Percentiles rank a stretch among this genome's conserved stretches.
phyloP scores from a whole-genome alignment of 495 filamentous ascomycete species.

The Lasiosphaeria miniovina region DNA sequence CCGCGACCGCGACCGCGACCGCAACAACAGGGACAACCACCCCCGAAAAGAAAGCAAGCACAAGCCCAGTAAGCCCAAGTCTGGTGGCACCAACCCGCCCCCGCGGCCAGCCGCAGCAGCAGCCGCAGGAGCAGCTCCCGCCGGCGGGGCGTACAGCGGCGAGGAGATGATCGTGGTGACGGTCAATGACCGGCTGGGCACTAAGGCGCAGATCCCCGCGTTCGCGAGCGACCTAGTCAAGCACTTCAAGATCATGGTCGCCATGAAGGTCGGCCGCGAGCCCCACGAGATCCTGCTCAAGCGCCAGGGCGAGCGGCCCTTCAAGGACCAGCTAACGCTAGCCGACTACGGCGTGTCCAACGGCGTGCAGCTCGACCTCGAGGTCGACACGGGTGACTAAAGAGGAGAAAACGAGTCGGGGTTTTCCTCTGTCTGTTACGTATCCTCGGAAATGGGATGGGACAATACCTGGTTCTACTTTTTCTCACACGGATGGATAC shows the following conservation, averaged over 20 bases:
- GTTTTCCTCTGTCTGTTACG: background rate
- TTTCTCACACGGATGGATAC: no score
- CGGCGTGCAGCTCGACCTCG: constrained; percentile 86
- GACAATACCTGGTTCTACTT: no score
- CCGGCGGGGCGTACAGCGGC: constrained; percentile 24
- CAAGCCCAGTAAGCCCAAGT: background rate
- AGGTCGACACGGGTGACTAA: constrained; percentile 77
- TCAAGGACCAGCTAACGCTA: constrained; percentile 82
- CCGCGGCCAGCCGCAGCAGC: constrained; percentile 3
- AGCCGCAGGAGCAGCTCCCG: constrained; percentile 18
- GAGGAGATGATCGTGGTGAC: constrained; percentile 90
- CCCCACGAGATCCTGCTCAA: constrained; percentile 89
- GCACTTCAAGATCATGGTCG: constrained; percentile 87
- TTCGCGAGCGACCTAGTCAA: constrained; percentile 75
- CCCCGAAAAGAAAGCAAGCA: constrained; percentile 22
- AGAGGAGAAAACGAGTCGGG: background rate
- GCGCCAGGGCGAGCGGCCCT: constrained; percentile 84
- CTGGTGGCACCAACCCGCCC: no score
- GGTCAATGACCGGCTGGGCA: constrained; percentile 88
- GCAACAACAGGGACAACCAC: constrained; percentile 11
- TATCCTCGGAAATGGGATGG: no score
- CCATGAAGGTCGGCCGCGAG: constrained; percentile 78
- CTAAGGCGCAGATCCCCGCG: constrained; percentile 85
- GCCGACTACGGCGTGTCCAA: constrained; percentile 88
- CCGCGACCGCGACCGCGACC: constrained; percentile 23